phyloP scores from a whole-genome alignment of 345 rosid genomes.

The Populus davidiana region DNA sequence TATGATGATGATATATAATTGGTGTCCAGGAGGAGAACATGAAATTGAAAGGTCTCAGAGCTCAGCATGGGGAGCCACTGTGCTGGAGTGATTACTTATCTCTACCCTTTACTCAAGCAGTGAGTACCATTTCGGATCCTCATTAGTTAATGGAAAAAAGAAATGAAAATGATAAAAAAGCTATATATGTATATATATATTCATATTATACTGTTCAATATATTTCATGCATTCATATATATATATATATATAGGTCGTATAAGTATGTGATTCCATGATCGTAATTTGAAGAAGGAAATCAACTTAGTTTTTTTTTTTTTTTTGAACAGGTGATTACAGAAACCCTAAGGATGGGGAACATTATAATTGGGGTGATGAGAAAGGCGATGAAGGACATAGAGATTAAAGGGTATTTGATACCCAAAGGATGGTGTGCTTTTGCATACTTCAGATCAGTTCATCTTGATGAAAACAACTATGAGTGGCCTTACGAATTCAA shows the following conservation, averaged over 20 bases:
- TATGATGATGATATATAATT: too few species aligned
- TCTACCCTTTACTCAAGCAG: slow-evolving; percentile 78
- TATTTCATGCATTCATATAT: too few species aligned
- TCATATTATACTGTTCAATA: too few species aligned
- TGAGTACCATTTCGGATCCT: slow-evolving; percentile 23
- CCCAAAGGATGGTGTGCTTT: slow-evolving; percentile 95
- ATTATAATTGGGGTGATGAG: slow-evolving; percentile 87
- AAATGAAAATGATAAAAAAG: neutral
- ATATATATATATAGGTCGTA: too few species aligned
- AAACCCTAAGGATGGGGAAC: slow-evolving; percentile 87
- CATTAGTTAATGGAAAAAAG: neutral
- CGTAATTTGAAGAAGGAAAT: too few species aligned
- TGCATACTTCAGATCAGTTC: slow-evolving; percentile 84
- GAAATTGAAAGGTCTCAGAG: slow-evolving; percentile 66
- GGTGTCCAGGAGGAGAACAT: slow-evolving; percentile 69
- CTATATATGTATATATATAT: too few species aligned
- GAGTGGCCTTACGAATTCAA: slow-evolving; percentile 77
- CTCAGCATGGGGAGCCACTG: slow-evolving; percentile 54
- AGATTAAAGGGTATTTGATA: slow-evolving; percentile 75
- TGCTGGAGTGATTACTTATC: slow-evolving; percentile 80
- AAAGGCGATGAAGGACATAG: slow-evolving; percentile 74
- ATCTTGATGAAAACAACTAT: slow-evolving; percentile 79
- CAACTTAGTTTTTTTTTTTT: neutral
- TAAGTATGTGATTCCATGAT: too few species aligned
- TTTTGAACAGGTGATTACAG: slow-evolving; percentile 74